Base-by-base conservation (phyloP, 2,329 filamentous ascomycete genomes). In the Nigrospora osmanthi region DNA sequence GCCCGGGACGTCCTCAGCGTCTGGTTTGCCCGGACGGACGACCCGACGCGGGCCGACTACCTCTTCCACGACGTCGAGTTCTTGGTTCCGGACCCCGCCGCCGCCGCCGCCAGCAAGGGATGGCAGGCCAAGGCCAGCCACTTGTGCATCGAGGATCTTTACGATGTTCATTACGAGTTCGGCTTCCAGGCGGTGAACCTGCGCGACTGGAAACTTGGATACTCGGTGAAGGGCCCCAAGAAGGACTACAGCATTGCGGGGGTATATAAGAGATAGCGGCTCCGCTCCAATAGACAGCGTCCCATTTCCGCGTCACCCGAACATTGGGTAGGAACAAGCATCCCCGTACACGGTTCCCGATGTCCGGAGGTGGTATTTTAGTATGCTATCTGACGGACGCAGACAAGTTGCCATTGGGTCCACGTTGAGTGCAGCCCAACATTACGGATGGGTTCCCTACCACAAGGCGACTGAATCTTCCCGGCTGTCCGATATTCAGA, bases 1-100 rank as follows among this genome's bases (percentile, higher is more conserved):
- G 54, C 46, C 11, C 66, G 57, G 1, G 84, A 89, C 54, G 62
- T 60, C 28, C 66, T 90, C 17, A 85, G 78, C 48, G 80, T 85
- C 1, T 90, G 85, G 85, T 89, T 89, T 53, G 80, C 80, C 35
- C 80, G 81, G 50, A 70, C 75, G 1, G 77, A 84, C 14, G 81
- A 87, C 51, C 63, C 71, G 14, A 69, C 69, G 44, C 72, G 72
- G 13, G 81, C 82, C 0, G 85, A 89, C 57, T 85, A 89, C 50
- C 66, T 89, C 16, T 91, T 90, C 61, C 85, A 89, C 54, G 75
- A 82, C 50, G 66, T 89, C n/a, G 74, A 83, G 46, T 86, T 89
- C 52, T 47, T 67, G 17, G 51, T 67, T 10, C 66, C 69, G 6
- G 28, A 45, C 10, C 47, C 47, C 17, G 44, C 38, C 15, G 38